Conservation (phyloP, 108 stramenopile genomes). For the Tribonema minus region DNA sequence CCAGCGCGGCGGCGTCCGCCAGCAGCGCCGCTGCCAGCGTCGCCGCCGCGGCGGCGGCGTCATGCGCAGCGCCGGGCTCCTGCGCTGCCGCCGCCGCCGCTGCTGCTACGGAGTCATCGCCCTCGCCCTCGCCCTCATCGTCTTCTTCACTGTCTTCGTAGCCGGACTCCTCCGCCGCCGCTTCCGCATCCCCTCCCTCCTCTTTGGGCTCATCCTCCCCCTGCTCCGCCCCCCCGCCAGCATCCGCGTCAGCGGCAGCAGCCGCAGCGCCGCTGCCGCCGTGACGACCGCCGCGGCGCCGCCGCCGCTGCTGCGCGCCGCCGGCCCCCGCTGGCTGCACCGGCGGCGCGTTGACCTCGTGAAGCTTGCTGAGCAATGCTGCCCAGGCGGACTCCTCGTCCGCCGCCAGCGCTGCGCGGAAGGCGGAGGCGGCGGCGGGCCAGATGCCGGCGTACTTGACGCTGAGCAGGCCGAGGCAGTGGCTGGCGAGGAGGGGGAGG, state of each 20-base stretch:
- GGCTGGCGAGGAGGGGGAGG: slow-evolving; percentile 8
- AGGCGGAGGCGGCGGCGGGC: slow-evolving; percentile 13
- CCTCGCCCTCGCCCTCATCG: too few relatives aligned
- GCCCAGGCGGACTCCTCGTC: slow-evolving; percentile 6
- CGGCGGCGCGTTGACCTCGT: slow-evolving; percentile 28
- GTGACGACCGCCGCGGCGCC: background rate
- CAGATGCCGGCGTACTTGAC: slow-evolving; percentile 24
- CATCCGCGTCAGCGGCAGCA: background rate
- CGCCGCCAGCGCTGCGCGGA: slow-evolving; percentile 6
- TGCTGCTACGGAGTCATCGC: too few relatives aligned
- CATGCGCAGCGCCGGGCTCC: too few relatives aligned
- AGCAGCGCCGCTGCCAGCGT: slow-evolving; percentile 13
- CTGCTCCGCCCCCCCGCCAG: background rate
- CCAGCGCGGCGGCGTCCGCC: slow-evolving; percentile 20
- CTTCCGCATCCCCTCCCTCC: too few relatives aligned
- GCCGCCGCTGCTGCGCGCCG: background rate
- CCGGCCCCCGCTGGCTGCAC: background rate
- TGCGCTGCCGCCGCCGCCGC: too few relatives aligned
- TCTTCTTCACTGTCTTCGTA: too few relatives aligned
- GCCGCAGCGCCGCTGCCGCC: background rate
- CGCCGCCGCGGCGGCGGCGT: too few relatives aligned
- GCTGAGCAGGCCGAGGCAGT: slow-evolving; percentile 21
- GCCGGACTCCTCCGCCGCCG: too few relatives aligned
- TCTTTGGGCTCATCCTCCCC: background rate
- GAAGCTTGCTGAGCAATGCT: background rate